phyloP scores from a whole-genome alignment of 768 basidiomycete species.

The Phanerochaete sordida region DNA sequence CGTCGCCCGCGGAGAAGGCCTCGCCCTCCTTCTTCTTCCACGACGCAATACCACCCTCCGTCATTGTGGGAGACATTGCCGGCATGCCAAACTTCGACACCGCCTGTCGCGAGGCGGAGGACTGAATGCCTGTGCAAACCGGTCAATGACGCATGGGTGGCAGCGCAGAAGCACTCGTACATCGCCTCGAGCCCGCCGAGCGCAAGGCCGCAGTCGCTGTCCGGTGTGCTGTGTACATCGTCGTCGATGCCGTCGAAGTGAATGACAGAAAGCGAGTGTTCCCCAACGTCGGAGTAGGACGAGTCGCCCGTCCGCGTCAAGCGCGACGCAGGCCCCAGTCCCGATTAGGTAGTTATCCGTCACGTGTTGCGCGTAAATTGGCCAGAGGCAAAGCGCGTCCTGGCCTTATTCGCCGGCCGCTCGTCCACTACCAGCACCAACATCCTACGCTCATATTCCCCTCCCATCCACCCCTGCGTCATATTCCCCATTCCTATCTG shows the following conservation, averaged over 20 bases:
- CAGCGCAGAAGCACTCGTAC: background rate
- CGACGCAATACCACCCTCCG: slow-evolving; percentile 84
- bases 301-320: background rate
- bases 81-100: slow-evolving; percentile 86
- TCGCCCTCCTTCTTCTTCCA: slow-evolving; percentile 93
- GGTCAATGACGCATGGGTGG: background rate
- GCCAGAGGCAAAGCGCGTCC: background rate
- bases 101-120: slow-evolving; percentile 47
- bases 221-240: background rate
- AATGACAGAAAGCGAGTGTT: background rate
- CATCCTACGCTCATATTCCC: background rate
- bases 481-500: no score
- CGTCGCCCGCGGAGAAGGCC: slow-evolving; percentile 74
- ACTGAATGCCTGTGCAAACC: slow-evolving; percentile 46
- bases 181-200: background rate
- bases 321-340: background rate
- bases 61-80: slow-evolving; percentile 97
- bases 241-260: background rate
- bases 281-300: background rate
- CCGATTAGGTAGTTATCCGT: background rate
- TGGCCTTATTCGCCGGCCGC: background rate
- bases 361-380: background rate
- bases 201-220: background rate
- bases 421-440: background rate
- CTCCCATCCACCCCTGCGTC: no score